Percentiles rank a stretch among this genome's conserved stretches.
Conservation (phyloP, 768 basidiomycete species). For the Lactarius sanguifluus region DNA sequence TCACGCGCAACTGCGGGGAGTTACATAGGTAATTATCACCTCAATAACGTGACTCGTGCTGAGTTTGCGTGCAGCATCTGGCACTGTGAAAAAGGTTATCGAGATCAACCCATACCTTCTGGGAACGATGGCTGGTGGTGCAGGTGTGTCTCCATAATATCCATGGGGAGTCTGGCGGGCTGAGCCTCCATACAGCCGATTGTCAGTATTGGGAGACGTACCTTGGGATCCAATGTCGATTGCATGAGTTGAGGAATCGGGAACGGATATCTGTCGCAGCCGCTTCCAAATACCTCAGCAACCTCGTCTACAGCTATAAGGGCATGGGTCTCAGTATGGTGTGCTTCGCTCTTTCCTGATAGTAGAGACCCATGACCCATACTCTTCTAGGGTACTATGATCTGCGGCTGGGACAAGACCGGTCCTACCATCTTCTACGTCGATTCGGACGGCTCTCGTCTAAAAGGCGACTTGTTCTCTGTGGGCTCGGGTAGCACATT, state of each 20-base stretch:
- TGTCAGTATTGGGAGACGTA: constrained; percentile 99
- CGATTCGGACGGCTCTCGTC: constrained; percentile 92
- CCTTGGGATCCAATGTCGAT: constrained; percentile 94
- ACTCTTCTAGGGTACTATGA: constrained; percentile 86
- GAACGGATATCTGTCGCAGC: constrained; percentile 99
- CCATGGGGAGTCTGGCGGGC: neutral
- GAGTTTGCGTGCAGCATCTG: constrained; percentile 60
- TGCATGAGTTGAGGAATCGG: constrained; percentile 93
- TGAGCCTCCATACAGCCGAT: constrained; percentile 56
- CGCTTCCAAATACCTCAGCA: constrained; percentile 95
- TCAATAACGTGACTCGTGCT: neutral
- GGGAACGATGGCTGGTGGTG: constrained; percentile 99
- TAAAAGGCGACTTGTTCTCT: constrained; percentile 97
- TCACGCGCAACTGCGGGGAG: constrained; percentile 96
- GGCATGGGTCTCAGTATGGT: constrained; percentile 99
- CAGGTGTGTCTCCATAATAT: constrained; percentile 54
- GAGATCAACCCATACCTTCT: constrained; percentile 98
- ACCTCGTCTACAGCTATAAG: constrained; percentile 97
- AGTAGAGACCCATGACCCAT: constrained; percentile 12
- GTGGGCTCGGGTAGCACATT: constrained; percentile 98
- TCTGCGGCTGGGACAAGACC: constrained; percentile 99
- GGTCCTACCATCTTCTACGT: constrained; percentile 97
- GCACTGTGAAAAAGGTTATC: constrained; percentile 99
- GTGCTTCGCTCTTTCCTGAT: constrained; percentile 31
- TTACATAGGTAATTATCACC: constrained; percentile 74